Conservation (phyloP, 352 stramenopile species). For the Phytophthora podocarpi region DNA sequence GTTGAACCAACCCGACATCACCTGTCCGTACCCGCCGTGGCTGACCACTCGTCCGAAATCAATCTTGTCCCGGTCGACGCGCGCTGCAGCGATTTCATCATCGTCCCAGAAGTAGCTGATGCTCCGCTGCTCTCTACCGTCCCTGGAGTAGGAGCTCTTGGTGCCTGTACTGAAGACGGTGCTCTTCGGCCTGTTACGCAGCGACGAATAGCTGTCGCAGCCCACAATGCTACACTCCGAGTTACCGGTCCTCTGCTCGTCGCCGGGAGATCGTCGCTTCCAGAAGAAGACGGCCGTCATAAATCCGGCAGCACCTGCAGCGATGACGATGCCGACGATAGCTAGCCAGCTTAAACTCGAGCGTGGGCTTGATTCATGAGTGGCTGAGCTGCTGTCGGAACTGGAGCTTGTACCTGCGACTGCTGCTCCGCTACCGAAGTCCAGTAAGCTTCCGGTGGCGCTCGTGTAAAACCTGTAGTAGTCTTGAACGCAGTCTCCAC, state of each 20-base stretch:
- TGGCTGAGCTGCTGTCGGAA: neutral
- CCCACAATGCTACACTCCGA: neutral
- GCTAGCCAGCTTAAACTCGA: neutral
- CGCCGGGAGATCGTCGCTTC: conserved; percentile 10
- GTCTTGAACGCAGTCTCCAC: conserved; percentile 25
- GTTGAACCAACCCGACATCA: conserved; percentile 33
- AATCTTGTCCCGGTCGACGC: conserved; percentile 32
- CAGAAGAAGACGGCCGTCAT: conserved; percentile 26
- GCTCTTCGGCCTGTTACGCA: conserved; percentile 20
- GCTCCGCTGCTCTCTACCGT: conserved; percentile 18
- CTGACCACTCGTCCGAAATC: conserved; percentile 31
- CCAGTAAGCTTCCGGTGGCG: neutral
- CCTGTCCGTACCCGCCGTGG: conserved; percentile 39
- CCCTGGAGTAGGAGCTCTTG: conserved; percentile 23
- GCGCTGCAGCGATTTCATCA: conserved; percentile 31
- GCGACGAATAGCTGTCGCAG: conserved; percentile 11
- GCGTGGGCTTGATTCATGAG: neutral
- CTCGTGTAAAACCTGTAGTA: conserved; percentile 36
- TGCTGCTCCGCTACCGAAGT: conserved; percentile 2
- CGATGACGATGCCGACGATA: conserved; percentile 16
- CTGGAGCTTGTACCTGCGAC: no score
- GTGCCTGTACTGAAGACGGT: conserved; percentile 13
- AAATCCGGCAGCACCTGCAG: conserved; percentile 21
- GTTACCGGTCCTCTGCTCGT: neutral
- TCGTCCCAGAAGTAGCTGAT: conserved; percentile 51